Conservation (phyloP, 768 basidiomycete genomes). For the Gymnopilus dilepis region DNA sequence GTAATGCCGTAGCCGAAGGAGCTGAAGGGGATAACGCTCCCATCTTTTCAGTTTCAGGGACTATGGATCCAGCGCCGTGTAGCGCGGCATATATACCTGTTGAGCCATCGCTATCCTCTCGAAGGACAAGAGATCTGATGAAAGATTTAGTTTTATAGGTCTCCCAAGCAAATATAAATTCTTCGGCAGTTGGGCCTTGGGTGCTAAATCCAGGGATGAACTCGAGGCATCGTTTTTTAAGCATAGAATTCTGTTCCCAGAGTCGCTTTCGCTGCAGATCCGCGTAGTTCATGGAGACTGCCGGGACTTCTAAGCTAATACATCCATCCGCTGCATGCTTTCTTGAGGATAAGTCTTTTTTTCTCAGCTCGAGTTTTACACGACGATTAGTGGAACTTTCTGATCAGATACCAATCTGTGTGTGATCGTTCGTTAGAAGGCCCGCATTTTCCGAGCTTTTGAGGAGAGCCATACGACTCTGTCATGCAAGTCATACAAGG, state of each 20-base stretch:
- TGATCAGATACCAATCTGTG: conserved; percentile 13
- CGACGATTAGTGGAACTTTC: conserved; percentile 5
- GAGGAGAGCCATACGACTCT: conserved; percentile 9
- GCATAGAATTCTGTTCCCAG: conserved; percentile 5
- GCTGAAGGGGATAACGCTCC: background rate
- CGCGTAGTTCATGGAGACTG: conserved; percentile 5
- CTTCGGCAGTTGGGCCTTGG: background rate
- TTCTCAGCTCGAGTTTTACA: conserved; percentile 9
- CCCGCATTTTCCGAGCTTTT: conserved; percentile 10
- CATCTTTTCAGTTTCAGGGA: background rate
- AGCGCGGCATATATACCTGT: background rate
- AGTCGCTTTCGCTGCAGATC: conserved; percentile 1
- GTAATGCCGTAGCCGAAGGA: background rate
- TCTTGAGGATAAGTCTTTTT: background rate
- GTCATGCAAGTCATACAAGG: conserved; percentile 9
- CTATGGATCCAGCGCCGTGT: background rate
- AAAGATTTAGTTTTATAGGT: background rate
- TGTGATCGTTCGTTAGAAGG: conserved; percentile 1
- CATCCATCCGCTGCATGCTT: background rate
- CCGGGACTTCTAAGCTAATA: conserved; percentile 3
- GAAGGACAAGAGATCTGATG: background rate
- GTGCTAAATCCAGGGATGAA: conserved; percentile 5
- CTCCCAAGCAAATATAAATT: background rate
- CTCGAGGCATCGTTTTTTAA: conserved; percentile 9
- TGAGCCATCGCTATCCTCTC: background rate